A percentile compares a stretch with the other conserved stretches of the same genome.
Evolutionary conservation across 768 basidiomycete species (phyloP).

Genomic region (Rhizopogon vesiculosus): DNA sequence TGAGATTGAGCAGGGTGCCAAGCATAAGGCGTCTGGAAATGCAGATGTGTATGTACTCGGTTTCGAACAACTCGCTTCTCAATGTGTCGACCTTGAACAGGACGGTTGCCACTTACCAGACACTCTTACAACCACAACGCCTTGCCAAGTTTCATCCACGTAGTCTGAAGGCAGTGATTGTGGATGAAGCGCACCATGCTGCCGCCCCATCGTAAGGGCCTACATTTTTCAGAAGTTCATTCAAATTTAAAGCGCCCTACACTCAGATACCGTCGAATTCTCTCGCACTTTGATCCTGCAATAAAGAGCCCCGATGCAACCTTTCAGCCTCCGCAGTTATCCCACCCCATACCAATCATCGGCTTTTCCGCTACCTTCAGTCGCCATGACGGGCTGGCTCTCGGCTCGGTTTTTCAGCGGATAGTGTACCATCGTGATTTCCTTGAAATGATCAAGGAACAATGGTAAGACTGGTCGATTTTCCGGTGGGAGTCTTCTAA

Average conservation of each 20-base stretch:
- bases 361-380: conserved; percentile 96
- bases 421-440: conserved; percentile 94
- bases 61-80: neutral
- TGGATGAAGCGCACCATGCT: conserved; percentile 96
- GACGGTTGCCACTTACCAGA: conserved; percentile 89
- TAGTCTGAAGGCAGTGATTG: conserved; percentile 67
- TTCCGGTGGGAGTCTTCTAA: neutral
- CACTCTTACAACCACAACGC: conserved; percentile 57
- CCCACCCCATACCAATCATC: conserved; percentile 69
- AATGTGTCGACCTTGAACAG: conserved; percentile 29
- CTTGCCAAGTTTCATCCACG: conserved; percentile 72
- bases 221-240: neutral
- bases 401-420: conserved; percentile 82
- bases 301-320: conserved; percentile 50
- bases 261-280: conserved; percentile 69
- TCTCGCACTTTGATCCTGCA: conserved; percentile 77
- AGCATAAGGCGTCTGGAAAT: conserved; percentile 66
- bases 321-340: conserved; percentile 30
- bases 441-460: conserved; percentile 86
- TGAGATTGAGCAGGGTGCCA: conserved; percentile 88
- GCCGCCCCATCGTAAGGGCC: conserved; percentile 80
- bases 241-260: conserved; percentile 7
- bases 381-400: conserved; percentile 84
- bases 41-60: conserved; percentile 69
- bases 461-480: conserved; percentile 51